Base-by-base conservation (phyloP, 1,284 basidiomycete species). In the Caloboletus inedulis region DNA sequence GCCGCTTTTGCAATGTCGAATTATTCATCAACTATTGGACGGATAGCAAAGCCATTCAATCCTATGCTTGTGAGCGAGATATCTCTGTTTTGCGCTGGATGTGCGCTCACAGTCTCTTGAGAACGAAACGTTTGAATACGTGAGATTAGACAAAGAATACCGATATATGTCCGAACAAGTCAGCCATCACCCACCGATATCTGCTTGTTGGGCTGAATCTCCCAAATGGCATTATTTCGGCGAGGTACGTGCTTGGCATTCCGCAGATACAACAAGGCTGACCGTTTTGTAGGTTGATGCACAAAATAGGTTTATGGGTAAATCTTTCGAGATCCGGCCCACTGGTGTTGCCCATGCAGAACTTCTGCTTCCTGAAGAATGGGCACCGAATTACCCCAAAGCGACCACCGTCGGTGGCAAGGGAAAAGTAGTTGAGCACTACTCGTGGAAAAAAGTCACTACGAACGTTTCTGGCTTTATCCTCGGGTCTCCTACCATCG, bases 1-100 rank as follows among this genome's bases (percentile, higher is more conserved):
- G 94, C 91, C 12, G 96, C 94, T 0, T 99, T 98, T 70, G 96
- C 94, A 2, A 97, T 97, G 92, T 93, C 90, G 37, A 98, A 98
- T 74, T 98, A 99, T 73, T 94, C 91, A 12, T 94, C 91, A 27
- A 98, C 96, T 1, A 93, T 97, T 59, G 91, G 92, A 4, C 82
- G 94, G 35, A 94, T 97, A 55, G 93, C 93, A n/a, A 95, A 96
- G 70, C 94, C 93, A 1, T 95, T 95, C 73, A 95, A 96, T 66
- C 91, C 91, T 4, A 91, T 93, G 87, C 81, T 93, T 51, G 88
- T 89, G 56, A 52, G 68, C 29, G 23, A 41, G 41, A n/a, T 13
- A 3, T 35, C 43, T 35, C 1, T 3, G 16, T 21, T 23, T 23
- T n/a, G 6, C 4, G 21, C n/a, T 25, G 36, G 47, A 21, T n/a